Base-by-base conservation (phyloP, 164 flowering plant genomes). In the Umbilicus rupestris region DNA sequence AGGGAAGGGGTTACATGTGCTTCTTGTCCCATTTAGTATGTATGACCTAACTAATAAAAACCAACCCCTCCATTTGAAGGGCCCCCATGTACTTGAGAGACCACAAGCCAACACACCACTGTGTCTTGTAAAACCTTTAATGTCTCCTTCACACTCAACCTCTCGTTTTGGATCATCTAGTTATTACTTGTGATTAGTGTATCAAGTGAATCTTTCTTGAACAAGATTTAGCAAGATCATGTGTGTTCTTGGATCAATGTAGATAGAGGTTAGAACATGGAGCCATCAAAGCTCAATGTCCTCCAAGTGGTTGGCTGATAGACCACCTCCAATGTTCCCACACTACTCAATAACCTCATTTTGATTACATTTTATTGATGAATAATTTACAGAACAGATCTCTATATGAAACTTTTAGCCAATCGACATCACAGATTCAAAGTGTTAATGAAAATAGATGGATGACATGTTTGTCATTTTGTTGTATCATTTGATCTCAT, bases 251-350 rank as follows among this genome's bases (percentile, higher is more conserved):
- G 49, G 49, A 1, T 22, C 5, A 47, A 52, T 3, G 12, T 9
- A 7, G 28, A 28, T 24, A 2, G 14, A 50, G 29, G 29, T 24
- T 50, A 8, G 28, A 52, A 3, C 3, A 52, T 52, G 29, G 29
- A 50, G 7, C 29, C 1, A 24, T 52, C 22, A 29, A 52, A 24
- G 11, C 30, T 24, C 16, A 1, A 71, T 76, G 3, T 14, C 16
- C 17, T 15, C 79, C 80, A 37, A 66, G 47, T 67, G 63, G 76
- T 73, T 69, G 73, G 78, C 35, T 63, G 77, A 69, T 72, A 65
- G 72, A 75, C 75, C 46, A 52, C 29, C 58, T 26, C 14, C 3
- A 24, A 52, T 26, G 58, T 52, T 52, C 58, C 26, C n/a, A 47
- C 20, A 47, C 20, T 4, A 47, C n/a, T 47, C 7, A 0, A 47